A percentile compares a stretch with the other conserved stretches of the same genome.
Conservation (phyloP, 2,329 filamentous ascomycete genomes). For the Calonectria pseudoturangicola region DNA sequence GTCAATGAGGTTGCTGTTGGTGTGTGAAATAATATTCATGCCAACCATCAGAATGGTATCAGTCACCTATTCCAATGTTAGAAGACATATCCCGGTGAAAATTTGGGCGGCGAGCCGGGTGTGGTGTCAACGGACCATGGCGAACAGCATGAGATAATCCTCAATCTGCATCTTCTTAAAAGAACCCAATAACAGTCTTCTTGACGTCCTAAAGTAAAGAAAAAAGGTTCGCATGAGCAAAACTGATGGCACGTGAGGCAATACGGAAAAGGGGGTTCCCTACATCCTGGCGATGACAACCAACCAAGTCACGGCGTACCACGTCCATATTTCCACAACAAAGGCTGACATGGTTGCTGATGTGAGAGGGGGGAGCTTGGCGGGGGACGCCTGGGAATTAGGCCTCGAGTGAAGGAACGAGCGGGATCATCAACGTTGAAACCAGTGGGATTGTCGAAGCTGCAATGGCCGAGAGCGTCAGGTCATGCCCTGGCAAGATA, state of each 20-base stretch:
- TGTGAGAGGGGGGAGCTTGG: background rate
- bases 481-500: slow-evolving; percentile 14
- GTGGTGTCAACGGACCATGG: slow-evolving; percentile 63
- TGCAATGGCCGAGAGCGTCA: background rate
- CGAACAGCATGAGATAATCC: slow-evolving; percentile 73
- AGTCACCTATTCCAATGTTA: slow-evolving; percentile 57
- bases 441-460: slow-evolving; percentile 1
- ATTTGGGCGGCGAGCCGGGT: background rate
- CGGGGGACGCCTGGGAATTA: background rate
- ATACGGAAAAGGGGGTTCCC: slow-evolving; percentile 43
- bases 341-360: slow-evolving; percentile 55
- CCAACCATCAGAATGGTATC: slow-evolving; percentile 73
- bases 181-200: slow-evolving; percentile 64
- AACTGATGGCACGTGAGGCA: background rate
- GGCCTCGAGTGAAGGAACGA: slow-evolving; percentile 8
- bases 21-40: slow-evolving; percentile 73
- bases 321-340: slow-evolving; percentile 64
- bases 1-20: slow-evolving; percentile 77
- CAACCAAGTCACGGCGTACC: slow-evolving; percentile 65
- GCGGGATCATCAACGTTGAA: background rate
- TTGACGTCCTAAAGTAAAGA: slow-evolving; percentile 57
- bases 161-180: slow-evolving; percentile 71
- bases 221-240: slow-evolving; percentile 27
- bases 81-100: background rate
- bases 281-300: slow-evolving; percentile 64